phyloP scores from a whole-genome alignment of 345 rosid species.

The Ailanthus altissimus region DNA sequence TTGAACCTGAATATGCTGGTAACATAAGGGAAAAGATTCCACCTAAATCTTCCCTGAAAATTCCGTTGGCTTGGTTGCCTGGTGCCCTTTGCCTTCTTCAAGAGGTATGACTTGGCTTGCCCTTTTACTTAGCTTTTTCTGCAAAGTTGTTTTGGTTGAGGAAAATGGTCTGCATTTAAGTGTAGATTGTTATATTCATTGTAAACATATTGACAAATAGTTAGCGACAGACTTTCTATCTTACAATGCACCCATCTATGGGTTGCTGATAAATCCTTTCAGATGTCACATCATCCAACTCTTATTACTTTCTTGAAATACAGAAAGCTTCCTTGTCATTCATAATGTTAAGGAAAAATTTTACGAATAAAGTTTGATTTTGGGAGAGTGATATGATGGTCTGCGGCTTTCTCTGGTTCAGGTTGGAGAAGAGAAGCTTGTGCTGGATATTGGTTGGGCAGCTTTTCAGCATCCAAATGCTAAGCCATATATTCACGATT shows the following conservation, averaged over 20 bases:
- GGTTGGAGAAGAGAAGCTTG: conserved; percentile 89
- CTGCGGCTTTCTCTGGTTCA: conserved; percentile 35
- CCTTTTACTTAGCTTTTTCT: conserved; percentile 2
- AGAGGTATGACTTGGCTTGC: conserved; percentile 56
- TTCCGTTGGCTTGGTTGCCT: conserved; percentile 88
- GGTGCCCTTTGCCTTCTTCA: conserved; percentile 94
- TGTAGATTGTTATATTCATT: not conserved
- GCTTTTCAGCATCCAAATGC: conserved; percentile 81
- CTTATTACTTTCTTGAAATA: not conserved
- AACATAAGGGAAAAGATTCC: conserved; percentile 63
- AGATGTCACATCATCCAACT: conserved; percentile 5
- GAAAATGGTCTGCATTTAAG: not conserved
- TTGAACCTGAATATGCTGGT: conserved; percentile 96
- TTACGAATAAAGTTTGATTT: not conserved
- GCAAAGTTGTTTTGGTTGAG: not conserved
- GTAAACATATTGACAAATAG: conserved; percentile 1
- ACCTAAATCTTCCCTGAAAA: conserved; percentile 73
- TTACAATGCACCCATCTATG: not conserved
- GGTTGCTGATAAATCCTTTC: conserved; percentile 1
- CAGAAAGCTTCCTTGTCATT: conserved; percentile 7
- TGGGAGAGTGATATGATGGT: conserved; percentile 17
- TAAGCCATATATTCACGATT: conserved; percentile 77
- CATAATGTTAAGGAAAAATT: conserved; percentile 1
- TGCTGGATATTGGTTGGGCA: conserved; percentile 73
- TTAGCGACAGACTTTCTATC: not conserved